phyloP scores from a whole-genome alignment of 2,329 filamentous ascomycete species.

The Ophiostoma ulmi region DNA sequence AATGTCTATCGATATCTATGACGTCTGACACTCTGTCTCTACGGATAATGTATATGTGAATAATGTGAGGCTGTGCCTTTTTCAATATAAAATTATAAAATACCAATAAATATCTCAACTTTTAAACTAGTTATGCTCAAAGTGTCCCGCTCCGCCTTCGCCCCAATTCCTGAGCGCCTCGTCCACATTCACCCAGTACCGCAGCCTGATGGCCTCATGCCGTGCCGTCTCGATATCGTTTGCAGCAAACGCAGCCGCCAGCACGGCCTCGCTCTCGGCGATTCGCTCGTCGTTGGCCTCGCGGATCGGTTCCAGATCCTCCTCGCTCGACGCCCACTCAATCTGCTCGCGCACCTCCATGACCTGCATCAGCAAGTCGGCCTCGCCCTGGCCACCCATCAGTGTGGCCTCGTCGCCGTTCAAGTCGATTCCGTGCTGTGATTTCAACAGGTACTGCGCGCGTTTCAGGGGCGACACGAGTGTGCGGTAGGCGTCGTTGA shows the following conservation, averaged over 20 bases:
- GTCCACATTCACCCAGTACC: slow-evolving; percentile 87
- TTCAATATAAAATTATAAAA: background rate
- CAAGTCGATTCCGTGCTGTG: slow-evolving; percentile 69
- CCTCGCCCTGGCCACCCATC: background rate
- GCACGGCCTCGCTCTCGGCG: slow-evolving; percentile 51
- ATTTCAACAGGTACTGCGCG: slow-evolving; percentile 77
- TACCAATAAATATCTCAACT: background rate
- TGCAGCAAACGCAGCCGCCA: slow-evolving; percentile 60
- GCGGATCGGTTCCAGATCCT: slow-evolving; percentile 56
- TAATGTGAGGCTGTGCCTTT: background rate
- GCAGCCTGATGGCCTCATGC: slow-evolving; percentile 66
- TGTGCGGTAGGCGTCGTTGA: slow-evolving; percentile 90
- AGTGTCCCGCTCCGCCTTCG: slow-evolving; percentile 60
- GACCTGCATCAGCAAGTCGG: slow-evolving; percentile 68
- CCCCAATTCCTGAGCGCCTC: slow-evolving; percentile 73
- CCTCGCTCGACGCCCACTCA: slow-evolving; percentile 64
- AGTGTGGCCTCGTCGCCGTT: slow-evolving; percentile 67
- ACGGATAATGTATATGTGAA: background rate
- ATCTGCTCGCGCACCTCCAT: slow-evolving; percentile 74
- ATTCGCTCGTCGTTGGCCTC: slow-evolving; percentile 65
- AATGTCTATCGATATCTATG: background rate
- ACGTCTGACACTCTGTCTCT: background rate
- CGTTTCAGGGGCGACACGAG: slow-evolving; percentile 70
- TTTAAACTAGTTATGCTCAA: background rate
- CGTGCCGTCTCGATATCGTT: slow-evolving; percentile 62